phyloP scores from a whole-genome alignment of 306 rosid species.

The Cajanus cajan region DNA sequence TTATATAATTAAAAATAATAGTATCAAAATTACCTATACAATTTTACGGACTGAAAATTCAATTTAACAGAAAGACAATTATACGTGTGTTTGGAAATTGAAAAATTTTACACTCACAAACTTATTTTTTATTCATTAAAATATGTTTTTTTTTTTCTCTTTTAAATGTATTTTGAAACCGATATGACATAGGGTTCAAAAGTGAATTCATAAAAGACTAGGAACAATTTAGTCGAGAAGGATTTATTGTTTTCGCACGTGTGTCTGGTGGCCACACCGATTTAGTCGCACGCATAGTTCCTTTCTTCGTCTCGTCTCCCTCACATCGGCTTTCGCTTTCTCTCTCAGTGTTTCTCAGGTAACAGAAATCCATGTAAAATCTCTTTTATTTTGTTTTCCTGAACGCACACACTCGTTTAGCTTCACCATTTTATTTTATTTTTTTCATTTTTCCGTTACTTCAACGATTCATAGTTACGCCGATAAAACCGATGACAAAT shows the following conservation, averaged over 20 bases:
- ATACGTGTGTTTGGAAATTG: too few relatives aligned
- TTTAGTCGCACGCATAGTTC: slow-evolving; percentile 40
- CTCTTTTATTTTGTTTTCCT: not conserved
- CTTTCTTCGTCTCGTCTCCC: slow-evolving; percentile 15
- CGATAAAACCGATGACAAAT: not conserved
- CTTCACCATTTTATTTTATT: not conserved
- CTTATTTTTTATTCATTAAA: too few relatives aligned
- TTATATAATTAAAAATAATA: too few relatives aligned
- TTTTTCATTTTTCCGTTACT: not conserved
- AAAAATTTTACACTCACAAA: too few relatives aligned
- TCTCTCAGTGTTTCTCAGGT: slow-evolving; percentile 30
- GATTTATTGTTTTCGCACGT: slow-evolving; percentile 32
- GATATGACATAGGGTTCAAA: not conserved
- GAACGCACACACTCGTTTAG: not conserved
- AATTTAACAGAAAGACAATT: too few relatives aligned
- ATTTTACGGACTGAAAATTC: too few relatives aligned
- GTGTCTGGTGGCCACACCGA: slow-evolving; percentile 16
- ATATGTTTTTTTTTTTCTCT: too few relatives aligned
- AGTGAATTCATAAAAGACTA: not conserved
- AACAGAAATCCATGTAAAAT: slow-evolving; percentile 4
- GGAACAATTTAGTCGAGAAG: slow-evolving; percentile 1
- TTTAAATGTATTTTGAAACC: too few relatives aligned
- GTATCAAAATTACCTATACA: too few relatives aligned
- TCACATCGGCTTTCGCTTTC: slow-evolving; percentile 26
- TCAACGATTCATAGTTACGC: not conserved